These are phyloP conservation scores for Trichosporon sp. DNA, from an alignment of 1,284 basidiomycete genomes.

Conservation along the genomic window DNA sequence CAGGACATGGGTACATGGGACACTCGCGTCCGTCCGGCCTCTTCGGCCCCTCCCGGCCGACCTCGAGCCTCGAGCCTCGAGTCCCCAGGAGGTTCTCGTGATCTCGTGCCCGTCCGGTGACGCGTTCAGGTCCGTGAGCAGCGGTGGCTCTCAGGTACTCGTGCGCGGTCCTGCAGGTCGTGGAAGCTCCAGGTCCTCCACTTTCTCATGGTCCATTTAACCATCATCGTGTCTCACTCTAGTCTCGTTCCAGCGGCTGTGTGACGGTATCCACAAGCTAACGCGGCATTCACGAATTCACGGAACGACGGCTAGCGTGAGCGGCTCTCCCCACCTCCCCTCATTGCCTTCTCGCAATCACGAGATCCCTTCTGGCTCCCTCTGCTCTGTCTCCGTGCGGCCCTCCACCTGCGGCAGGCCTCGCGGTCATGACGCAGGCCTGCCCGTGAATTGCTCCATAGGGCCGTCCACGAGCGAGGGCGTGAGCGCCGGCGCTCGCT, in stretches of 20 bases:
- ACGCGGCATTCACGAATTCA: background rate
- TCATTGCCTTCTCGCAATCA: background rate
- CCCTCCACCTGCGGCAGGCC: background rate
- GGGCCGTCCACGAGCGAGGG: background rate
- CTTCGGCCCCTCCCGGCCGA: background rate
- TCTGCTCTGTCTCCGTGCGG: background rate
- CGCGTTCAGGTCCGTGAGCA: background rate
- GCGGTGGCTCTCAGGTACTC: too few species aligned
- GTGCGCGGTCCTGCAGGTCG: too few species aligned
- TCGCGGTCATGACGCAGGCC: background rate
- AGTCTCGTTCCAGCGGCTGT: background rate
- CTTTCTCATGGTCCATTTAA: background rate
- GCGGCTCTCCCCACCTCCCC: background rate
- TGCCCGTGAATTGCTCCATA: background rate
- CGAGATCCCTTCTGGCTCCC: too few species aligned
- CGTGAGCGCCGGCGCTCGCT: background rate
- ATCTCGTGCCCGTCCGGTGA: background rate
- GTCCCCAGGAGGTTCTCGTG: background rate
- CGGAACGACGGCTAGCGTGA: background rate
- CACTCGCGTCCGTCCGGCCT: background rate
- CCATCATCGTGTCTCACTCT: background rate
- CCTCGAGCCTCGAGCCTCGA: too few species aligned
- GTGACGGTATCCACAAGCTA: background rate
- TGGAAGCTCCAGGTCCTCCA: background rate
- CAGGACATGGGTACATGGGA: too few species aligned